Evolutionary conservation across 495 filamentous ascomycete genomes (phyloP).

Genomic region (Lichenothelia convexa): DNA sequence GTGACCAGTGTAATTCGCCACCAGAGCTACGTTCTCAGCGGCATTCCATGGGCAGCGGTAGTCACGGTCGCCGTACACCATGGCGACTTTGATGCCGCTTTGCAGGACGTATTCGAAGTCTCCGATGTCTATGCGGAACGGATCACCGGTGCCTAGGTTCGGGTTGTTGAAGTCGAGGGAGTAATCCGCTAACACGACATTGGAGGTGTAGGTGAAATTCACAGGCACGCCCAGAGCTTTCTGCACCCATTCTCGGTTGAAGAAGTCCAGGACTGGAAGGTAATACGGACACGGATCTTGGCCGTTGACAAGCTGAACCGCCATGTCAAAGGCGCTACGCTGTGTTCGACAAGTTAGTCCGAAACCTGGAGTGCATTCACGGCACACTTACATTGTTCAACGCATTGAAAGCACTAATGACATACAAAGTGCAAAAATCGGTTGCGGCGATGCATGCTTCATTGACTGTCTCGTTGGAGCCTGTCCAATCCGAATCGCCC

Average conservation of each 20-base stretch:
- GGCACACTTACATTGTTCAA: too few species aligned
- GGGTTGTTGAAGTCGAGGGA: too few species aligned
- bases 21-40: constrained; percentile 15
- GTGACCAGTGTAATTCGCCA: constrained; percentile 5
- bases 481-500: constrained; percentile 25
- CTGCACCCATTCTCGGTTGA: constrained; percentile 17
- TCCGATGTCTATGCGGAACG: constrained; percentile 12
- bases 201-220: constrained; percentile 18
- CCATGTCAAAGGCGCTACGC: constrained; percentile 17
- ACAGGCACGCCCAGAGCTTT: constrained; percentile 19
- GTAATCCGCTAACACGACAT: constrained; percentile 10
- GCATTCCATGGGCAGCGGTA: constrained; percentile 23
- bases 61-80: constrained; percentile 23
- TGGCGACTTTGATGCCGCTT: constrained; percentile 16
- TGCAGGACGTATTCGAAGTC: constrained; percentile 17
- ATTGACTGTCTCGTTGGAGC: constrained; percentile 15
- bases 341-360: too few species aligned
- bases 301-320: constrained; percentile 3
- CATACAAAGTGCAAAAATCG: constrained; percentile 20
- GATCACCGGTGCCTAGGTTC: constrained; percentile 16
- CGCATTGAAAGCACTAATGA: too few species aligned
- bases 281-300: constrained; percentile 11
- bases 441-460: constrained; percentile 24
- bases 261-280: constrained; percentile 15
- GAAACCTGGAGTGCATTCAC: too few species aligned